Evolutionary conservation across 495 filamentous ascomycete species (phyloP).

Genomic region (Halenospora varia): DNA sequence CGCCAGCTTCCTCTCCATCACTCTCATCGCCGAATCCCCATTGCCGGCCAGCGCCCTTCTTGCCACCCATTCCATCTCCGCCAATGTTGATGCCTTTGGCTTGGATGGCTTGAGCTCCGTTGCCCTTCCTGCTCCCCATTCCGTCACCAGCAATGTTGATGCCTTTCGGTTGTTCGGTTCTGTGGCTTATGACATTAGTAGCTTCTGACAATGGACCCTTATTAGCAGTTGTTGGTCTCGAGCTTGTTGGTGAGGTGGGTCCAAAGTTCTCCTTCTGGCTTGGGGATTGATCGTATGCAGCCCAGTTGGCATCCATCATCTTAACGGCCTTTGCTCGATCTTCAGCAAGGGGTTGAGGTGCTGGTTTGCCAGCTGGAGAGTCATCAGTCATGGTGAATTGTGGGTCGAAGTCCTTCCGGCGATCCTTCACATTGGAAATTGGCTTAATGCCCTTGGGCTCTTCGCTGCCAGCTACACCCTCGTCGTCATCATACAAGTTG

Average conservation of each 20-base stretch:
- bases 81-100: slow-evolving; percentile 51
- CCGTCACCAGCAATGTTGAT: slow-evolving; percentile 19
- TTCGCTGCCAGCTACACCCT: slow-evolving; percentile 42
- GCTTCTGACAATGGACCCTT: slow-evolving; percentile 26
- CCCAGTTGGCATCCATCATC: slow-evolving; percentile 67
- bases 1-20: slow-evolving; percentile 32
- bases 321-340: slow-evolving; percentile 57
- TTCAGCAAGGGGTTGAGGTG: slow-evolving; percentile 32
- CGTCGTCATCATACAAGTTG: slow-evolving; percentile 59
- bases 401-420: slow-evolving; percentile 66
- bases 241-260: slow-evolving; percentile 20
- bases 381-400: slow-evolving; percentile 70
- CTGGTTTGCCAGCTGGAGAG: slow-evolving; percentile 39
- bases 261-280: slow-evolving; percentile 39
- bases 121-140: slow-evolving; percentile 7
- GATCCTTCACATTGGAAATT: slow-evolving; percentile 62
- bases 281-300: slow-evolving; percentile 58
- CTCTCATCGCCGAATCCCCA: slow-evolving; percentile 61
- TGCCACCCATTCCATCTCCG: slow-evolving; percentile 74
- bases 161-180: slow-evolving; percentile 27
- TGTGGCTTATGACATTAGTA: slow-evolving; percentile 14
- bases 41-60: slow-evolving; percentile 51
- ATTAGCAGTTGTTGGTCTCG: slow-evolving; percentile 15
- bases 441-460: slow-evolving; percentile 63
- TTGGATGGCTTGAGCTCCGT: slow-evolving; percentile 3